Conservation (phyloP, 1,139 yeast genomes). For the Saccharomyces hybrid region DNA sequence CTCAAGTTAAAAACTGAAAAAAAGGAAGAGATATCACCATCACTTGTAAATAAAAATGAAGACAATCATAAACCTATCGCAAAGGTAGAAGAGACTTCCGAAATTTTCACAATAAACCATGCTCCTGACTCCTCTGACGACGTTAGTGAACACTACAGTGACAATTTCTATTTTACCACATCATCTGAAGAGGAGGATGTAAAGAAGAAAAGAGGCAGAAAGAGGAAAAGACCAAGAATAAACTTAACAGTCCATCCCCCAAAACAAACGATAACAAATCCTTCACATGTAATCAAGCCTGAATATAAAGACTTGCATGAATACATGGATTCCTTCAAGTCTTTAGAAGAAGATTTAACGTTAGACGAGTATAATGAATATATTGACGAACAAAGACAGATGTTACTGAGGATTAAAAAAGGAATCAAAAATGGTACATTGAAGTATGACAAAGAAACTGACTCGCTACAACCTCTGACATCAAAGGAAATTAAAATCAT, state of each 20-base stretch:
- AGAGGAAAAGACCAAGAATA: slow-evolving; percentile 17
- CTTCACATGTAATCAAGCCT: slow-evolving; percentile 52
- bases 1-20: background rate
- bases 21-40: background rate
- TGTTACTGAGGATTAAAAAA: slow-evolving; percentile 41
- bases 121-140: background rate
- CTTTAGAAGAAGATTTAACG: slow-evolving; percentile 49
- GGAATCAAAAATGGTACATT: slow-evolving; percentile 50
- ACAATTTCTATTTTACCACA: slow-evolving; percentile 26
- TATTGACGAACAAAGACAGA: slow-evolving; percentile 39
- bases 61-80: background rate
- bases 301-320: slow-evolving; percentile 36
- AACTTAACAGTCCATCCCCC: slow-evolving; percentile 44
- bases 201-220: slow-evolving; percentile 12
- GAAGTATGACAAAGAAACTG: slow-evolving; percentile 36
- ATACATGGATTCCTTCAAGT: slow-evolving; percentile 46
- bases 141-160: slow-evolving; percentile 10
- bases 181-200: slow-evolving; percentile 28
- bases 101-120: background rate
- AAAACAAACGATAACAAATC: slow-evolving; percentile 63
- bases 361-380: slow-evolving; percentile 42
- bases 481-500: slow-evolving; percentile 40
- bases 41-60: background rate
- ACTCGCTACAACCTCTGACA: slow-evolving; percentile 41
- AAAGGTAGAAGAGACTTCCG: background rate